Evolutionary conservation across 176 grass and related monocot species (phyloP), one percentile per base, ranked within the genome.

Genomic region (Pontederia crassipes): DNA sequence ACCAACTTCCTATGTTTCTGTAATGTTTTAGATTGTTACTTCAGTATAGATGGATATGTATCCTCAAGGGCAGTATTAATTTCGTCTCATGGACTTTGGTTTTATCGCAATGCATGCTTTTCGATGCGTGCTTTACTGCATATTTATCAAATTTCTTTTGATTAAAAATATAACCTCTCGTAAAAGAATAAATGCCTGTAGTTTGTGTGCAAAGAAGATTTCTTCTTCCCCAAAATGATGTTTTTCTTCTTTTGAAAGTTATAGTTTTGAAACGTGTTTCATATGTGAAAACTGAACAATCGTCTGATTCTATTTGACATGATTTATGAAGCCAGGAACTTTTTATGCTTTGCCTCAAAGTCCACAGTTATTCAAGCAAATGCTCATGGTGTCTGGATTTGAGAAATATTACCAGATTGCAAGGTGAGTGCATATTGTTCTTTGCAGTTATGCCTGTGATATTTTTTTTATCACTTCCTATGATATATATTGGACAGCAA

Each of bases 291-390:
- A 26, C 17, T 74, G 12, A 24, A 27, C 56, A 20, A 60, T 71
- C 12, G 24, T 57, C 69, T 90, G 60, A 82, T 77, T 71, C 52
- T 49, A 54, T 77, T 50, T 47, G 50, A 69, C 70, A 74, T 80
- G 52, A 57, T 98, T 83, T 88, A 28, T 98, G 87, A 98, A 98
- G 93, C 79, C 87, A 88, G 93, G 93, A 73, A 83, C 81, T 61
- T 92, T 90, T 84, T 98, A 88, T 80, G 93, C 93, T 70, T 83
- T 98, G 56, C 93, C 93, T 62, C 93, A 98, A 85, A 98, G 93
- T 54, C 93, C 93, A 58, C 93, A 98, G 70, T 78, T 98, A 68
- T 98, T 98, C 77, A 98, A 98, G 77, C 87, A 98, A 79, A 98
- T 98, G 87, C 61, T 98, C 74, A 88, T 98, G 84, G 93, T 88